Conservation (phyloP, 2,329 filamentous ascomycete species). For the Colletotrichum endophyticum region DNA sequence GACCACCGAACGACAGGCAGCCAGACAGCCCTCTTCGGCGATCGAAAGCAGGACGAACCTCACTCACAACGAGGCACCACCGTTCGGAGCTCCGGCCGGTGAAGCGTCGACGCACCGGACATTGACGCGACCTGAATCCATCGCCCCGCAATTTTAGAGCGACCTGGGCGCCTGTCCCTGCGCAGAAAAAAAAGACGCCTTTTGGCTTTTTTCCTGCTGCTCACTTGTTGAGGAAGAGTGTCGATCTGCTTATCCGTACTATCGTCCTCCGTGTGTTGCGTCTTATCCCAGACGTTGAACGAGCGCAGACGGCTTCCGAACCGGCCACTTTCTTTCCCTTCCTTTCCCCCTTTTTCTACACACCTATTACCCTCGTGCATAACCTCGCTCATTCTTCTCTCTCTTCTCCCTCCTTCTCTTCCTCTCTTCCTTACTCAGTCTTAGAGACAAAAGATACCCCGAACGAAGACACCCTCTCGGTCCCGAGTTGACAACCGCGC, state of each 20-base stretch:
- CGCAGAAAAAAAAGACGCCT: background rate
- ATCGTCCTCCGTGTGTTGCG: background rate
- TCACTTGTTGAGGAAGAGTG: background rate
- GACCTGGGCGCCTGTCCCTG: background rate
- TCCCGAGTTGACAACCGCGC: background rate
- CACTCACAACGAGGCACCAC: background rate
- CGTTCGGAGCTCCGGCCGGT: conserved; percentile 17
- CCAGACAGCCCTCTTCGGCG: background rate
- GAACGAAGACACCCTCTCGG: background rate
- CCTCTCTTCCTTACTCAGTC: background rate
- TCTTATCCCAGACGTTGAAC: background rate
- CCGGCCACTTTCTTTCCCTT: background rate
- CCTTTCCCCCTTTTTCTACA: background rate
- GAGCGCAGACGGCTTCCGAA: background rate
- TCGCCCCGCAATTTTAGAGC: background rate
- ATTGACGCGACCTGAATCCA: background rate
- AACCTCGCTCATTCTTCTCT: background rate
- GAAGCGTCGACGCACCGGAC: background rate
- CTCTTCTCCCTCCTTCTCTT: background rate
- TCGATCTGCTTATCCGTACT: background rate
- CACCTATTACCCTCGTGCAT: background rate
- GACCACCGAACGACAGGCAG: background rate
- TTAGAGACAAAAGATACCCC: background rate
- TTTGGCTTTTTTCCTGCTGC: background rate
- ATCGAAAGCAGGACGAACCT: background rate